A percentile compares a stretch with the other conserved stretches of the same genome.
Evolutionary conservation across 345 rosid genomes (phyloP).

Genomic region (Diplotaxis tenuifolia): DNA sequence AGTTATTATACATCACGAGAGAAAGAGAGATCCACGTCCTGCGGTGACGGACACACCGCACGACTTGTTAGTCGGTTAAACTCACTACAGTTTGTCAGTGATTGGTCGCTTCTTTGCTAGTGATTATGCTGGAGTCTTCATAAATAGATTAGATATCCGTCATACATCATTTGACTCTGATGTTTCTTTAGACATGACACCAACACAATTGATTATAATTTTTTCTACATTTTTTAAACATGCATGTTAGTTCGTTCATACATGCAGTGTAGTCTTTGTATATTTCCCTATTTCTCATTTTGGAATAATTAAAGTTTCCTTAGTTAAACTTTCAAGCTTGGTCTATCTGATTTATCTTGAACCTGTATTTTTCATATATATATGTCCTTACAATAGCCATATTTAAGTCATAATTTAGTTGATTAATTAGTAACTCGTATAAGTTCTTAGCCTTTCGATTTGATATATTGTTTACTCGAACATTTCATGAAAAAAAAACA

Average conservation of each 20-base stretch:
- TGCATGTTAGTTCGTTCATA: neutral
- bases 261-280: neutral
- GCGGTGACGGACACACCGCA: conserved; percentile 11
- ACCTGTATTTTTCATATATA: neutral
- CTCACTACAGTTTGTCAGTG: neutral
- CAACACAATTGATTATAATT: neutral
- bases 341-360: neutral
- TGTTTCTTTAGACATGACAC: neutral
- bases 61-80: neutral
- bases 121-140: neutral
- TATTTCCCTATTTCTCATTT: neutral
- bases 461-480: neutral
- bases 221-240: neutral
- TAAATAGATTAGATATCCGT: conserved; percentile 5
- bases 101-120: neutral
- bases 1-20: neutral
- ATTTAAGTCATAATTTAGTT: neutral
- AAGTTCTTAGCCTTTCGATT: neutral
- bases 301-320: no score
- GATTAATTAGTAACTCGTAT: neutral
- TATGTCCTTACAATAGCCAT: neutral
- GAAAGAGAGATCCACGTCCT: neutral
- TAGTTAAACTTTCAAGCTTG: neutral
- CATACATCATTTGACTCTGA: conserved; percentile 13
- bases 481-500: neutral